phyloP scores from a whole-genome alignment of 2,329 filamentous ascomycete genomes.

The Arthrinium puccinioides region DNA sequence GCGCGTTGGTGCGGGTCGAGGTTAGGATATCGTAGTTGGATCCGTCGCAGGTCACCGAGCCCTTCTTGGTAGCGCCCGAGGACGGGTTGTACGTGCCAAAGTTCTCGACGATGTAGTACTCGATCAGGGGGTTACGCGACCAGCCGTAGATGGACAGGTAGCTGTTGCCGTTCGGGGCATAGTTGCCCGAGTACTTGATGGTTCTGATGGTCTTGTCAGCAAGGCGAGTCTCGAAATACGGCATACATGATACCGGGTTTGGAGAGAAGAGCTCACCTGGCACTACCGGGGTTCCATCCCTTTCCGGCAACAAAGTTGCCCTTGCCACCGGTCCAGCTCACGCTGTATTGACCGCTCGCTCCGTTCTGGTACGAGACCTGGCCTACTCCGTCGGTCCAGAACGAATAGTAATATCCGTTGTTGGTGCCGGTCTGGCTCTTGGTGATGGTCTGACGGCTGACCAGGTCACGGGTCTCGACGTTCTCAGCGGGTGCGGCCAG shows the following conservation, averaged over 20 bases:
- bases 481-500: constrained; percentile 27
- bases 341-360: constrained; percentile 38
- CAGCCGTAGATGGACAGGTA: constrained; percentile 32
- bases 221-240: constrained; percentile 6
- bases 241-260: background rate
- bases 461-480: constrained; percentile 26
- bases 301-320: constrained; percentile 43
- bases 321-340: constrained; percentile 36
- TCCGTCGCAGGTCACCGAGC: constrained; percentile 23
- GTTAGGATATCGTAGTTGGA: constrained; percentile 26
- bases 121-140: constrained; percentile 29
- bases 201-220: constrained; percentile 19
- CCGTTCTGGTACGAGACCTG: constrained; percentile 48
- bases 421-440: constrained; percentile 40
- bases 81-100: constrained; percentile 34
- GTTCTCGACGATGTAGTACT: constrained; percentile 35
- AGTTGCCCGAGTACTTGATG: constrained; percentile 41
- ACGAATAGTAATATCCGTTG: constrained; percentile 54
- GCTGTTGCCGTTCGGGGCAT: constrained; percentile 39
- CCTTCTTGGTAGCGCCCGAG: constrained; percentile 23
- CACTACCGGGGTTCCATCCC: constrained; percentile 33
- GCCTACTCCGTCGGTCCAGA: constrained; percentile 48
- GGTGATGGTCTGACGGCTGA: constrained; percentile 26
- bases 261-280: constrained; percentile 6
- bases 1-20: constrained; percentile 28